These are phyloP conservation scores for Coriolopsis trogii DNA, from an alignment of 1,284 basidiomycete genomes.

Conservation along the genomic window DNA sequence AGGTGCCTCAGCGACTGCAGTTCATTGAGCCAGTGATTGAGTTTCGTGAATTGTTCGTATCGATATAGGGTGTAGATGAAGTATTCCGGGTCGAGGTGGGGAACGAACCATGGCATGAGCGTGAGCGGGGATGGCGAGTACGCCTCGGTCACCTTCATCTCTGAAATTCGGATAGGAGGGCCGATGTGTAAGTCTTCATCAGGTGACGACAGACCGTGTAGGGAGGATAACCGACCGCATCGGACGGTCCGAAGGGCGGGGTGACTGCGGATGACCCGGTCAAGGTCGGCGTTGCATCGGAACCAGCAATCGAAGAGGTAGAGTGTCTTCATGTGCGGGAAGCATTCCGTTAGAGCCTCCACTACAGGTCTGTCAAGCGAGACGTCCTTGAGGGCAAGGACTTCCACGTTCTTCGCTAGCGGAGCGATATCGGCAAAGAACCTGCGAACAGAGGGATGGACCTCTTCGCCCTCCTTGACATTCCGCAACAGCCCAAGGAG, in stretches of 20 bases:
- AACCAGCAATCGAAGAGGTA: slow-evolving; percentile 24
- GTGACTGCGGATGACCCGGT: slow-evolving; percentile 11
- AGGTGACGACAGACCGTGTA: slow-evolving; percentile 2
- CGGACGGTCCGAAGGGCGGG: slow-evolving; percentile 16
- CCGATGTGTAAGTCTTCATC: neutral
- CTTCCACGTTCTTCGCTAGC: slow-evolving; percentile 6
- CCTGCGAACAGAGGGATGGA: slow-evolving; percentile 1
- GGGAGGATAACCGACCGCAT: slow-evolving; percentile 18
- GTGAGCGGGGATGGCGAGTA: slow-evolving; percentile 22
- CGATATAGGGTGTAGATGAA: slow-evolving; percentile 21
- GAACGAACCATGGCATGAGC: slow-evolving; percentile 19
- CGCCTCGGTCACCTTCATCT: slow-evolving; percentile 20
- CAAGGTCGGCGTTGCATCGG: slow-evolving; percentile 15
- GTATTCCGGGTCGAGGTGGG: slow-evolving; percentile 12
- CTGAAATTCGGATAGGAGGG: neutral
- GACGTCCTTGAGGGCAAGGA: slow-evolving; percentile 16
- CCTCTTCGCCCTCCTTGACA: neutral
- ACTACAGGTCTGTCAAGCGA: slow-evolving; percentile 12
- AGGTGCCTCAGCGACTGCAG: slow-evolving; percentile 15
- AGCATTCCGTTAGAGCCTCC: slow-evolving; percentile 4
- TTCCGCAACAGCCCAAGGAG: slow-evolving; percentile 5
- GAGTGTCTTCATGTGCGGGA: slow-evolving; percentile 14
- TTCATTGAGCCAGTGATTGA: slow-evolving; percentile 13
- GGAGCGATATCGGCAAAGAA: slow-evolving; percentile 16
- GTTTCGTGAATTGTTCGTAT: slow-evolving; percentile 15